A percentile compares a stretch with the other conserved stretches of the same genome.
These are phyloP conservation scores for Cicer judaicum DNA, from an alignment of 306 rosid species.

Conservation along the genomic window DNA sequence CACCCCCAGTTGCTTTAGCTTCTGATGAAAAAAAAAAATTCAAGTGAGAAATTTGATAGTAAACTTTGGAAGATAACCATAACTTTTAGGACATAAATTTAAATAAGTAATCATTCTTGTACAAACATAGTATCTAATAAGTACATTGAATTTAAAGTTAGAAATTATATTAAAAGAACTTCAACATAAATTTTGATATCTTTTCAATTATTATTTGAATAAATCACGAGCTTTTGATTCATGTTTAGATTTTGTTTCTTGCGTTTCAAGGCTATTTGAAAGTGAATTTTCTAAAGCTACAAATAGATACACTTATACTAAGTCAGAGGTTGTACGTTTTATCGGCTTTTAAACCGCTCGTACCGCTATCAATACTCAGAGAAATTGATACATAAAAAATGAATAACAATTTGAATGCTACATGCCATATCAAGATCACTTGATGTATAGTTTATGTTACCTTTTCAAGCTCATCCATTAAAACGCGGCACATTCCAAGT, in stretches of 20 bases:
- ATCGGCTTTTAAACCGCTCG: too few relatives aligned
- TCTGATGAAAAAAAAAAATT: slow-evolving; percentile 51
- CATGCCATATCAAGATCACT: not conserved
- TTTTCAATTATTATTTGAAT: not conserved
- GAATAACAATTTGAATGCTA: not conserved
- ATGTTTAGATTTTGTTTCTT: too few relatives aligned
- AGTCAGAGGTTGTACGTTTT: too few relatives aligned
- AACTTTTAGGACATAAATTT: not conserved
- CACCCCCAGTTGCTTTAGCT: slow-evolving; percentile 71
- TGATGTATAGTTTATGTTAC: slow-evolving; percentile 43
- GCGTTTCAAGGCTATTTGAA: too few relatives aligned
- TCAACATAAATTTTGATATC: too few relatives aligned
- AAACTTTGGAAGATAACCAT: not conserved
- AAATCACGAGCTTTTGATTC: not conserved
- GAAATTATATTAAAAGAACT: too few relatives aligned
- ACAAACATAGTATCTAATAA: not conserved
- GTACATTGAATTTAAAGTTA: not conserved
- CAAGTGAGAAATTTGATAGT: slow-evolving; percentile 26
- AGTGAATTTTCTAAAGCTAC: too few relatives aligned
- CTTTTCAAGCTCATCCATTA: slow-evolving; percentile 89
- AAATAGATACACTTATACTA: too few relatives aligned
- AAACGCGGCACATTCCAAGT: slow-evolving; percentile 79
- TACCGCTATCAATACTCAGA: not conserved
- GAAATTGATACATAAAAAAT: not conserved
- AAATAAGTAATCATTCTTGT: too few relatives aligned